Percentiles rank a stretch among this genome's conserved stretches.
These are phyloP conservation scores for Mycena amicta DNA, from an alignment of 768 basidiomycete species.

Conservation along the genomic window DNA sequence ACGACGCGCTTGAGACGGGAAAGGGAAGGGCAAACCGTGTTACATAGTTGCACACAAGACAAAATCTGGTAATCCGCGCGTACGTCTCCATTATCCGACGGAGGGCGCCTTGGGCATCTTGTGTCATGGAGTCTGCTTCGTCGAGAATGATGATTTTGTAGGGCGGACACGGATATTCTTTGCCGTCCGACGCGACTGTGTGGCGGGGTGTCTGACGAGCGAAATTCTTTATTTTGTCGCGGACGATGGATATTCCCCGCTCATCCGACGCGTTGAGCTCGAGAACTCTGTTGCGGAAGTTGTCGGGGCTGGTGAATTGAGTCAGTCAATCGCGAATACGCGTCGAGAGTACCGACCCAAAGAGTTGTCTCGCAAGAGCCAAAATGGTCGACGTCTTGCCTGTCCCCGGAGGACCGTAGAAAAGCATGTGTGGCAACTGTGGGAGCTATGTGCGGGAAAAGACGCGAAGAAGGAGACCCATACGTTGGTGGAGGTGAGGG, in stretches of 20 bases:
- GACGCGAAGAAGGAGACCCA: too few species aligned
- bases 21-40: constrained; percentile 76
- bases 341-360: constrained; percentile 65
- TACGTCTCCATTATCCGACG: constrained; percentile 99
- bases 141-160: constrained; percentile 99
- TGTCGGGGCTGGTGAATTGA: constrained; percentile 70
- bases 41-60: constrained; percentile 98
- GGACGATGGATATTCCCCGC: constrained; percentile 93
- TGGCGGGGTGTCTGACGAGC: constrained; percentile 88
- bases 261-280: constrained; percentile 99
- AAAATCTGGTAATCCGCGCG: constrained; percentile 94
- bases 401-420: constrained; percentile 98
- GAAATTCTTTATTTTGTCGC: constrained; percentile 99
- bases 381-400: constrained; percentile 99
- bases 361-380: constrained; percentile 89
- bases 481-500: constrained; percentile 91
- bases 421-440: constrained; percentile 98
- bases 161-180: constrained; percentile 92
- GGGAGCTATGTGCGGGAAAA: too few species aligned
- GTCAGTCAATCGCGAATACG: constrained; percentile 2
- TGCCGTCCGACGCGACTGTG: constrained; percentile 69
- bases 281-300: constrained; percentile 89
- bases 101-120: constrained; percentile 96
- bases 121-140: constrained; percentile 99
- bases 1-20: neutral